phyloP scores from a whole-genome alignment of 768 basidiomycete genomes.

The Leccinum obscurum region DNA sequence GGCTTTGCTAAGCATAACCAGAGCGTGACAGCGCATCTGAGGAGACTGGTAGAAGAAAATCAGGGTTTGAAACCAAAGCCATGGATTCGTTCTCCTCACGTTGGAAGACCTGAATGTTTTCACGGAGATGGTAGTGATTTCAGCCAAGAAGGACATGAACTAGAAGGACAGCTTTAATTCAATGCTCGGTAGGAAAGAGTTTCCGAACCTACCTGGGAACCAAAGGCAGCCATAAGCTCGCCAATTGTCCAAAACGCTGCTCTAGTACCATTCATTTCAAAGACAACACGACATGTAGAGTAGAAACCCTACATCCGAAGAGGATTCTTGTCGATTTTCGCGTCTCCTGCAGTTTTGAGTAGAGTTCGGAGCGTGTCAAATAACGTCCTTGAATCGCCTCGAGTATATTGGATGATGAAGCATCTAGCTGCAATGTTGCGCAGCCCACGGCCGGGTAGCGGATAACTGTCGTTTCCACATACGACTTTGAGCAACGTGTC shows the following conservation, averaged over 20 bases:
- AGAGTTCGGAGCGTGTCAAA: slow-evolving; percentile 86
- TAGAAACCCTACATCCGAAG: slow-evolving; percentile 59
- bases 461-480: slow-evolving; percentile 61
- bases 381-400: slow-evolving; percentile 79
- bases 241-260: slow-evolving; percentile 87
- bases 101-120: slow-evolving; percentile 72
- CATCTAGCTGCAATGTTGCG: slow-evolving; percentile 80
- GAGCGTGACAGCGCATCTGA: slow-evolving; percentile 78
- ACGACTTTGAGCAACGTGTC: slow-evolving; percentile 66
- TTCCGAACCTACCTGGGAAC: slow-evolving; percentile 64
- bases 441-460: slow-evolving; percentile 85
- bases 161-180: slow-evolving; percentile 31
- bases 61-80: slow-evolving; percentile 5
- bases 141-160: slow-evolving; percentile 96
- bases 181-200: background rate
- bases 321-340: slow-evolving; percentile 66
- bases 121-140: slow-evolving; percentile 65
- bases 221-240: slow-evolving; percentile 83
- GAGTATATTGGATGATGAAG: slow-evolving; percentile 67
- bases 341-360: slow-evolving; percentile 71
- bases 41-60: slow-evolving; percentile 54
- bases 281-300: background rate
- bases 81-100: slow-evolving; percentile 43
- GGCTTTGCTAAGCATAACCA: slow-evolving; percentile 76
- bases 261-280: slow-evolving; percentile 38